Evolutionary conservation across 345 rosid genomes (phyloP).

Genomic region (Conringia planisiliqua): DNA sequence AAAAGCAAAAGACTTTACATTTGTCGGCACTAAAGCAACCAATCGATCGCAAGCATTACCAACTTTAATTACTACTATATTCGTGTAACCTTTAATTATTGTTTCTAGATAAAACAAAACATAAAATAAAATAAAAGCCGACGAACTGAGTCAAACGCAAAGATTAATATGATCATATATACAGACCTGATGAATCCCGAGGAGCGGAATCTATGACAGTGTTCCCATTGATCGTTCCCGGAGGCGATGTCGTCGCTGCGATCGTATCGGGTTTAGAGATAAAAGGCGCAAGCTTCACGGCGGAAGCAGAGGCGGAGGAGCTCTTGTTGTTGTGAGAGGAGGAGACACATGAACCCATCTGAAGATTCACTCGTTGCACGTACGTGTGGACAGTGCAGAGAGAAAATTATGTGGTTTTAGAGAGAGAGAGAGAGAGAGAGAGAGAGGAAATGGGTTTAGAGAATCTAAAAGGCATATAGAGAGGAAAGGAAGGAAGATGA

Average conservation of each 20-base stretch:
- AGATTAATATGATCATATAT: neutral
- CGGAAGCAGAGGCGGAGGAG: constrained; percentile 11
- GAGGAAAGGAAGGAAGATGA: constrained; percentile 18
- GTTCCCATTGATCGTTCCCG: neutral
- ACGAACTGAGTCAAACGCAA: neutral
- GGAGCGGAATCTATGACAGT: neutral
- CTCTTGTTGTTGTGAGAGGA: constrained; percentile 21
- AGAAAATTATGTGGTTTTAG: neutral
- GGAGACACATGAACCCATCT: constrained; percentile 31
- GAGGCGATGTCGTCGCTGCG: neutral
- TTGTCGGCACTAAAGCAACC: constrained; percentile 34
- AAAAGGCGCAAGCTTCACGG: neutral
- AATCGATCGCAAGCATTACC: constrained; percentile 10
- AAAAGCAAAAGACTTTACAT: constrained; percentile 22
- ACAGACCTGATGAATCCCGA: neutral
- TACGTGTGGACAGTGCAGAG: neutral
- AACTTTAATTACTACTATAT: neutral
- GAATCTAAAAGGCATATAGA: constrained; percentile 17
- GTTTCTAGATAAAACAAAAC: constrained; percentile 2
- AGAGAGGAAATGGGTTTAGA: neutral
- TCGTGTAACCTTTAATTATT: constrained; percentile 2
- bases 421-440: neutral
- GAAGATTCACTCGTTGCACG: neutral
- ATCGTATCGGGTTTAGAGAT: constrained; percentile 1
- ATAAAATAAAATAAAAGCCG: neutral